Base-by-base conservation (phyloP, 2,329 filamentous ascomycete genomes). In the Aspergillus spinulosporus region DNA sequence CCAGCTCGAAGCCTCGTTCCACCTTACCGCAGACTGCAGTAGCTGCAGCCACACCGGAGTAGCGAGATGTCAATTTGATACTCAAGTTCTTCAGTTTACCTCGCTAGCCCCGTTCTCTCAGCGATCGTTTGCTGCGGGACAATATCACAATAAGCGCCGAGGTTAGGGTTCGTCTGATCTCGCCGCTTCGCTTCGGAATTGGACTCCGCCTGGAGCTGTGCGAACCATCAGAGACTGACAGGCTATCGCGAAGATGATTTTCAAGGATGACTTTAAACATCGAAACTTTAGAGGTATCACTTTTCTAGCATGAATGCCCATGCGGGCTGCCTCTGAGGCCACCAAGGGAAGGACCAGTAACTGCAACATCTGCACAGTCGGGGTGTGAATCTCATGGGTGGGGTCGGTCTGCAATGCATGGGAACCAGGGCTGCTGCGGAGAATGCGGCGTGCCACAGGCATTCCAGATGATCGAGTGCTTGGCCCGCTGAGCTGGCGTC, bases 1-100 rank as follows among this genome's bases (percentile, higher is more conserved):
- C 52, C 45, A 55, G 34, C 52, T 54, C 51, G 55, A 56, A 59
- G 58, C 53, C 52, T 57, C 56, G 56, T 62, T 54, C 56, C 58
- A 61, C 46, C 54, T 62, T 53, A 47, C 47, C 42, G 49, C 53
- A 52, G 57, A 47, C 47, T 39, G 49, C 53, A 52, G 57, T 44
- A 52, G 61, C 65, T 67, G 62, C 68, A 64, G 65, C 67, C 67
- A 69, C 66, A 69, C 66, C 65, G 63, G 61, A 60, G 39, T 54
- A 56, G 15, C 36, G 46, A 56, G 8, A 48, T 32, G 36, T 48
- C 14, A 48, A n/a, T 29, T 52, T 31, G 32, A 14, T 4, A 32
- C 5, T 37, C n/a, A 31, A 32, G 28, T n/a, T 32, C 43, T 29
- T 29, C 15, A 29, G 14, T 15, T 26, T 12, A 12, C 26, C 15